phyloP scores from a whole-genome alignment of 352 stramenopile species.

The Globisporangium carolinianum region DNA sequence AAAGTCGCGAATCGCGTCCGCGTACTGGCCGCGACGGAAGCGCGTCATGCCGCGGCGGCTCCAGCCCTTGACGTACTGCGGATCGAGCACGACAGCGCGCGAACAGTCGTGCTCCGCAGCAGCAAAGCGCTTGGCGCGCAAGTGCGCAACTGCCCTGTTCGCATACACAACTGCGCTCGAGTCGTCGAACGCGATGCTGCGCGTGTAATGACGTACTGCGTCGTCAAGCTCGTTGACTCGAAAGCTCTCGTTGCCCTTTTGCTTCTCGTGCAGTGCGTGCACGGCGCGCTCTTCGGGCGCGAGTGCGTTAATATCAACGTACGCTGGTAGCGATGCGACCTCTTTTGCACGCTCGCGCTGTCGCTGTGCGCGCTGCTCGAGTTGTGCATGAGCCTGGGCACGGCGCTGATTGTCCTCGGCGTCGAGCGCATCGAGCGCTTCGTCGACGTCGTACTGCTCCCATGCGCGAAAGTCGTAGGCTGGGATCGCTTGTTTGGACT shows the following conservation, averaged over 20 bases:
- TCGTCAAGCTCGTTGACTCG: conserved; percentile 77
- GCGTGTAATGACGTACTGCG: conserved; percentile 84
- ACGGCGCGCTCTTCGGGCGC: conserved; percentile 42
- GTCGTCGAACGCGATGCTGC: conserved; percentile 80
- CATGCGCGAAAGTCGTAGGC: conserved; percentile 90
- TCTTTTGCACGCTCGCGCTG: conserved; percentile 41
- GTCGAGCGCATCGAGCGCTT: conserved; percentile 71
- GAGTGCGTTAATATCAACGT: conserved; percentile 47
- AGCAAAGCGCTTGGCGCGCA: conserved; percentile 80
- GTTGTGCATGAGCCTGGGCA: conserved; percentile 27
- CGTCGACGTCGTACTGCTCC: conserved; percentile 89
- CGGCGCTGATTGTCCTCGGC: conserved; percentile 30
- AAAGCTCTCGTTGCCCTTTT: conserved; percentile 94
- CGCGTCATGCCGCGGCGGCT: conserved; percentile 83
- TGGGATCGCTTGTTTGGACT: conserved; percentile 39
- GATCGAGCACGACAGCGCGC: conserved; percentile 66
- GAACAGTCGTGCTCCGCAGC: conserved; percentile 85
- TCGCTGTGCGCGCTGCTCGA: conserved; percentile 29
- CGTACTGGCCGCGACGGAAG: conserved; percentile 83
- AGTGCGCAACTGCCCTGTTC: conserved; percentile 81
- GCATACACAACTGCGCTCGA: conserved; percentile 72
- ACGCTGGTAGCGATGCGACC: conserved; percentile 47
- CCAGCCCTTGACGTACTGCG: conserved; percentile 85
- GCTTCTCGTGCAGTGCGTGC: conserved; percentile 75
- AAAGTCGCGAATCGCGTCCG: conserved; percentile 79